These are phyloP conservation scores for Arthrobotrys entomopaga DNA, from an alignment of 2,329 filamentous ascomycete species.

Conservation along the genomic window DNA sequence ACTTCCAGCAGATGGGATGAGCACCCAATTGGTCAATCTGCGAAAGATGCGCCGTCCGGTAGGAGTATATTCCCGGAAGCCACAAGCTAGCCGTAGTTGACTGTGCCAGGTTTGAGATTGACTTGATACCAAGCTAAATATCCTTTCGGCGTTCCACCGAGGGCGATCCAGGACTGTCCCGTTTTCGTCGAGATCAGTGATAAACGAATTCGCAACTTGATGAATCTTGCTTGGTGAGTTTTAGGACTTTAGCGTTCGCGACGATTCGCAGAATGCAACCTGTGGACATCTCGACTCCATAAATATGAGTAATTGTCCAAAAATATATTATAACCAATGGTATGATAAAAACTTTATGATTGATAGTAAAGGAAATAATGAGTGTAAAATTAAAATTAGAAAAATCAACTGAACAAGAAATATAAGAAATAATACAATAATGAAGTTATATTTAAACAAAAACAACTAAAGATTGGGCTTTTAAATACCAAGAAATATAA, in stretches of 20 bases:
- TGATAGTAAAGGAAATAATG: background rate
- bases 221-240: slow-evolving; percentile 3
- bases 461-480: background rate
- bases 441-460: too few relatives aligned
- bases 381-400: background rate
- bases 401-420: slow-evolving; percentile 3
- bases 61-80: background rate
- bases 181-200: slow-evolving; percentile 7
- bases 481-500: background rate
- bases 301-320: slow-evolving; percentile 26
- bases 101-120: slow-evolving; percentile 9
- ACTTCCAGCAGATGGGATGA: slow-evolving; percentile 10
- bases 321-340: slow-evolving; percentile 17
- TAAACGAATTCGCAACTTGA: background rate
- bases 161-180: slow-evolving; percentile 14
- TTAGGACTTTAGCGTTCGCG: background rate
- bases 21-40: slow-evolving; percentile 12
- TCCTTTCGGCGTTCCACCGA: background rate
- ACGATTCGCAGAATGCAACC: slow-evolving; percentile 8
- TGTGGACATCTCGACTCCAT: background rate
- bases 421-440: background rate
- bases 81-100: slow-evolving; percentile 12
- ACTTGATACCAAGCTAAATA: slow-evolving; percentile 14
- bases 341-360: background rate
- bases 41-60: background rate